Base-by-base conservation (phyloP, 345 rosid genomes). In the Abelmoschus esculentus region DNA sequence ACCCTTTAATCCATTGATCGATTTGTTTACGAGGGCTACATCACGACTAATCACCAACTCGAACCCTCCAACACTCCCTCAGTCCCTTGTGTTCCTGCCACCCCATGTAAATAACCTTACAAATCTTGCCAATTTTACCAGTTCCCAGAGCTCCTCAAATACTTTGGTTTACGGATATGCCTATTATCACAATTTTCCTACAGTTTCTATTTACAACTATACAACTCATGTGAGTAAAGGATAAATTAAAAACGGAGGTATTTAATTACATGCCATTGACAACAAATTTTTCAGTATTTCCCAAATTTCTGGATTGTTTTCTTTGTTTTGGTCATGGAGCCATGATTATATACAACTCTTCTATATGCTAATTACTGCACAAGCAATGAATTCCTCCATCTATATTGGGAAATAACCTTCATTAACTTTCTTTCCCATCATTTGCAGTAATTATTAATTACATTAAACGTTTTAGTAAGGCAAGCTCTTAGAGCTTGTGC, bases 401-500 rank as follows among this genome's bases (percentile, higher is more conserved):
- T 49, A 28, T 47, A 4, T 46, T 36, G 56, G 42, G 40, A 9
- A 4, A 47, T 42, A 64, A 26, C 53, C 54, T 44, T 22, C 68
- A 13, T 19, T 28, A 9, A 11, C 61, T 36, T 34, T 18, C 61
- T 54, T 67, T 67, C 71, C 71, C 71, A 67, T 53, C 47, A 66
- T 29, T 13, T 49, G 42, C 42, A 66, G 29, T 15, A 66, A 53
- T 31, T 70, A 73, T 44, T 73, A 68, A 64, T 32, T 54, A 71
- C 73, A 67, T 5, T 15, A 38, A 26, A 56, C 7, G 7, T 46
- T 36, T 85, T 72, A 92, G 69, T 86, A 89, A 62, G 97, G 90
- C 87, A 95, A 82, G 82, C 99, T 95, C 73, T 91, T 95, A 9
- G 90, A 91, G 63, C 99, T 95, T 13, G 97, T 85, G 70, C 96